Evolutionary conservation across 306 rosid genomes (phyloP).

Genomic region (Carpinus fangiana): DNA sequence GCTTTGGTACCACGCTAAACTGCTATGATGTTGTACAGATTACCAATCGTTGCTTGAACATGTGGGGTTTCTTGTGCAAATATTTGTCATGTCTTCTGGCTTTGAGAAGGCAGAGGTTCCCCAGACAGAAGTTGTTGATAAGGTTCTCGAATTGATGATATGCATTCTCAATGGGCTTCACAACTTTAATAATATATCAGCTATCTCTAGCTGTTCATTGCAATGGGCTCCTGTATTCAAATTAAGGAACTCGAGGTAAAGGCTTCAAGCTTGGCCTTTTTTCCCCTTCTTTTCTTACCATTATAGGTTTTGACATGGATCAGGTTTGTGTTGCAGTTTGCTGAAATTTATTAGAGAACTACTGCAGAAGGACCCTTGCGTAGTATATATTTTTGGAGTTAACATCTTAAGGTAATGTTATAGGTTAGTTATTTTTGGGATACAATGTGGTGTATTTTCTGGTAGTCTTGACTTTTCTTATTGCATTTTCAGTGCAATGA

Average conservation of each 20-base stretch:
- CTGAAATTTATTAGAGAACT: slow-evolving; percentile 56
- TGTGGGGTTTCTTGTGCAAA: slow-evolving; percentile 43
- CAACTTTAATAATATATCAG: slow-evolving; percentile 35
- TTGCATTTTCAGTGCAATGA: slow-evolving; percentile 58
- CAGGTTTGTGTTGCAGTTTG: slow-evolving; percentile 57
- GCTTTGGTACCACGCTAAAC: slow-evolving; percentile 18
- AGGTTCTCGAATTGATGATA: slow-evolving; percentile 63
- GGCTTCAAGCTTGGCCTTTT: neutral
- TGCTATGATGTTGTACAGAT: slow-evolving; percentile 51
- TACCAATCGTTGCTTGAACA: slow-evolving; percentile 59
- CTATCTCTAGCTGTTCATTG: slow-evolving; percentile 61
- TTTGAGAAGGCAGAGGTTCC: slow-evolving; percentile 39
- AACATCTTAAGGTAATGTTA: slow-evolving; percentile 64
- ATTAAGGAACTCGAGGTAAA: slow-evolving; percentile 57
- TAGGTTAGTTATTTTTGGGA: slow-evolving; percentile 12
- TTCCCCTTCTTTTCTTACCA: neutral
- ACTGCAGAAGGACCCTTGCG: slow-evolving; percentile 50
- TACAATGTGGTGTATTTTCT: slow-evolving; percentile 17
- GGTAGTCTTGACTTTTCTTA: slow-evolving; percentile 23
- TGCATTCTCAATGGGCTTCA: slow-evolving; percentile 68
- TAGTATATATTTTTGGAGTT: slow-evolving; percentile 45
- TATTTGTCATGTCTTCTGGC: slow-evolving; percentile 43
- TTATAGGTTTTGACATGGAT: slow-evolving; percentile 28
- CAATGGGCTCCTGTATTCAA: slow-evolving; percentile 78
- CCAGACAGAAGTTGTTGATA: slow-evolving; percentile 43